Evolutionary conservation across 768 basidiomycete species (phyloP), one percentile per base, ranked within the genome.

Genomic region (Mycena vitilis): DNA sequence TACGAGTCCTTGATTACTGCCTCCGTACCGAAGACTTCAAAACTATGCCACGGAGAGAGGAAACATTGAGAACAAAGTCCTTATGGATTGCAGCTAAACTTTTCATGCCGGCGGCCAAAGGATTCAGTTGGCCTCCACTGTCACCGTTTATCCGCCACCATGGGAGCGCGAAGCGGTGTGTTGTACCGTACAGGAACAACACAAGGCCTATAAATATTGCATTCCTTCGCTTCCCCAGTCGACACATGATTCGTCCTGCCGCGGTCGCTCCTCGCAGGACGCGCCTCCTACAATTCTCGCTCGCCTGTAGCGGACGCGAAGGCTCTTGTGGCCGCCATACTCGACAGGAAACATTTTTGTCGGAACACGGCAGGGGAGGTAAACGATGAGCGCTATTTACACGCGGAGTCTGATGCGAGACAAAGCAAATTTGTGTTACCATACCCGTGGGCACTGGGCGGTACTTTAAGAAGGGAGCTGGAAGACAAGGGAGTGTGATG

Each of bases 161-260:
- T 58, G 42, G 42, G 56, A 58, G 56, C 56, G n/a, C 9, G 42
- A 45, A 55, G 36, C 54, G 11, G n/a, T 3, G 20, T 54, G 54
- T 37, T 20, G 37, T 55, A 52, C 54, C 34, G 37, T 55, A 52
- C 12, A 37, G 5, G 18, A 38, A 13, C 44, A 16, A 45, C 20
- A 18, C 44, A 38, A 4, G 15, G 7, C 52, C 52, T 37, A 54
- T 36, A 54, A 36, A 55, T 55, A 55, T 45, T 45, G 11, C n/a
- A 5, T 45, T 2, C 13, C 44, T 45, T 45, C 44, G 20, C 44
- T 45, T 13, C 4, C 9, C n/a, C 34, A 55, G 13, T 7, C 37
- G 10, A 20, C 36, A 55, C 54, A 55, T 22, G 37, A 38, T 22
- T 18, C 12, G 25, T 55, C 20, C 37, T 55, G 18, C 54, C n/a